These are phyloP conservation scores for Plasmodium fragile DNA, from an alignment of 169 alveolate species.

Conservation along the genomic window DNA sequence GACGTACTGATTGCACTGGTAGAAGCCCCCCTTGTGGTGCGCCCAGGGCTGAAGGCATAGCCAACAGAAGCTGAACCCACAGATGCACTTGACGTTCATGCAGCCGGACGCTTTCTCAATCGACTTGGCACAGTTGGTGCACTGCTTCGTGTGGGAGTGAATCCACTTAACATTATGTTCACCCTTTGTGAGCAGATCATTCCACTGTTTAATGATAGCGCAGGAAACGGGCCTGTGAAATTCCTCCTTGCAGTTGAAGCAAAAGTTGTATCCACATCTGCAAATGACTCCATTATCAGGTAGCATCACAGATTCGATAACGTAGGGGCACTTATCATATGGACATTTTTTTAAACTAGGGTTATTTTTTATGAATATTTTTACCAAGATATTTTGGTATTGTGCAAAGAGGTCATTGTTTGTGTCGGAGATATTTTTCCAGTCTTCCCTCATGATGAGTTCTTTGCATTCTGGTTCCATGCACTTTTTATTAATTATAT, in stretches of 20 bases:
- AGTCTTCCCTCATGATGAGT: conserved; percentile 21
- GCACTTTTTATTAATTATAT: conserved; percentile 28
- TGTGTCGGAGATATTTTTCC: conserved; percentile 23
- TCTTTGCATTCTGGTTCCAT: conserved; percentile 15
- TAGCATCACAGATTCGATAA: conserved; percentile 28
- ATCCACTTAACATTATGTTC: conserved; percentile 53
- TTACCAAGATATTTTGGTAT: conserved; percentile 1
- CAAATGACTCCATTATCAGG: conserved; percentile 13
- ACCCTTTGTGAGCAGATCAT: conserved; percentile 19
- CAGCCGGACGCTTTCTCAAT: conserved; percentile 66
- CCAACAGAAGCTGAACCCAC: conserved; percentile 67
- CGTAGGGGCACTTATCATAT: neutral
- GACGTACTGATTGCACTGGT: conserved; percentile 50
- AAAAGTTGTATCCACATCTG: conserved; percentile 46
- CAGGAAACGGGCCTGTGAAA: conserved; percentile 54
- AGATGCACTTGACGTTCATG: conserved; percentile 58
- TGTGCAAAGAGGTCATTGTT: neutral
- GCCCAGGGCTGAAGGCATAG: conserved; percentile 33
- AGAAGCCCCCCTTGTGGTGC: conserved; percentile 65
- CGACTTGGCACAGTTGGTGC: conserved; percentile 48
- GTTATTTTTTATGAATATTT: conserved; percentile 21
- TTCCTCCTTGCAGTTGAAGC: conserved; percentile 24
- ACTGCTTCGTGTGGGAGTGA: conserved; percentile 18
- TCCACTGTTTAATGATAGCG: conserved; percentile 30
- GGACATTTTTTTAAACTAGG: conserved; percentile 50